Evolutionary conservation across 306 rosid genomes (phyloP).

Genomic region (Hippophae tibetana): DNA sequence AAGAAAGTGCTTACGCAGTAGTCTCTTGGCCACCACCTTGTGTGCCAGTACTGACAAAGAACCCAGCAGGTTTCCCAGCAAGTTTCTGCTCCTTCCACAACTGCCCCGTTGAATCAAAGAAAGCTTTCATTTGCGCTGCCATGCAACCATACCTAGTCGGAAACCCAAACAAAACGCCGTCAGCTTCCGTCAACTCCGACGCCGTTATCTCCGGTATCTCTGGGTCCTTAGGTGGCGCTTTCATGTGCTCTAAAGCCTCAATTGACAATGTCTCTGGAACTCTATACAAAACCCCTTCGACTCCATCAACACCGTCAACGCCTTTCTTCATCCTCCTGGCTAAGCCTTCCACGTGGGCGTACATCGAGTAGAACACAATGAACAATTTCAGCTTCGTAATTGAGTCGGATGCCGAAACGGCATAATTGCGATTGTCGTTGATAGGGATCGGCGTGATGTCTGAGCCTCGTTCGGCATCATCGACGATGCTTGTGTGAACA

Average conservation of each 20-base stretch:
- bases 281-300: constrained; percentile 65
- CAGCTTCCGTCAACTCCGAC: constrained; percentile 51
- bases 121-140: constrained; percentile 99
- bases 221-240: constrained; percentile 60
- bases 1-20: constrained; percentile 50
- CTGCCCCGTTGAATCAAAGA: constrained; percentile 75
- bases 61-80: constrained; percentile 88
- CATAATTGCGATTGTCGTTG: constrained; percentile 13
- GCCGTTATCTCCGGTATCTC: constrained; percentile 56
- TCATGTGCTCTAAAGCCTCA: constrained; percentile 55
- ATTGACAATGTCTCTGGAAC: constrained; percentile 76
- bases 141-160: constrained; percentile 86
- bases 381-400: constrained; percentile 47
- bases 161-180: constrained; percentile 76
- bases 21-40: constrained; percentile 99
- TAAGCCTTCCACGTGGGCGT: constrained; percentile 83
- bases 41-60: constrained; percentile 89
- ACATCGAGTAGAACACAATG: constrained; percentile 85
- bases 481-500: constrained; percentile 24
- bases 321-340: constrained; percentile 80
- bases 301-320: constrained; percentile 66
- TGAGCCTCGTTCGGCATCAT: constrained; percentile 17
- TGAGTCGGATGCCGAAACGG: constrained; percentile 8
- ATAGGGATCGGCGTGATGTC: constrained; percentile 25
- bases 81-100: constrained; percentile 87